Base-by-base conservation (phyloP, 2,329 filamentous ascomycete genomes). In the Diplocarpon mali region DNA sequence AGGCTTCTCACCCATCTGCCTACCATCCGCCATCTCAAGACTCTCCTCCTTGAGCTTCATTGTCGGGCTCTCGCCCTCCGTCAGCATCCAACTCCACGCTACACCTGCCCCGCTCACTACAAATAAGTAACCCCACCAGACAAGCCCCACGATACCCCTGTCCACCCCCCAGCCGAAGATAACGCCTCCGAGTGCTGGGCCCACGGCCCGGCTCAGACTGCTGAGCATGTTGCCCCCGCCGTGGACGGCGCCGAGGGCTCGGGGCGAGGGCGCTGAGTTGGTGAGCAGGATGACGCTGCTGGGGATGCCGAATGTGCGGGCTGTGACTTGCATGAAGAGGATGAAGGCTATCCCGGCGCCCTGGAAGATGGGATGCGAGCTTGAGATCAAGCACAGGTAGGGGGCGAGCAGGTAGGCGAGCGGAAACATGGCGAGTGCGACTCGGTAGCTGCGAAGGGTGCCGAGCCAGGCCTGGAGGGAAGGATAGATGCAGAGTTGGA, bases 401-500 rank as follows among this genome's bases (percentile, higher is more conserved):
- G 85, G 85, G 30, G 83, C 72, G 7, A 82, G 58, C 8, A 78
- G 66, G 61, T 90, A 90, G 0, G 81, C 73, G 6, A 85, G 24
- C 0, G 84, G 81, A 47, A 88, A 88, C 42, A 82, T 72, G 20
- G 77, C 70, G 1, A 89, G 66, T 24, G 78, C 83, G n/a, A 72
- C 60, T 5, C 79, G 74, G 68, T 80, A 86, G 36, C 76, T 78
- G 5, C 69, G 67, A 40, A 88, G 64, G 0, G 82, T 82, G 31
- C 84, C 85, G 2, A 86, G 71, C 5, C 72, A 71, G 2, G 71
- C 67, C 36, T 84, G 83, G 5, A 86, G 65, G 27, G 64, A 65
- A 1, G 84, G 84, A 59, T 89, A 89, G 13, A 85, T 65, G 39
- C 82, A 66, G 10, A 87, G 70, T 60, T 88, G 83, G 40, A 92